A percentile compares a stretch with the other conserved stretches of the same genome.
Evolutionary conservation across 345 rosid species (phyloP).

Genomic region (Syzygium grande): DNA sequence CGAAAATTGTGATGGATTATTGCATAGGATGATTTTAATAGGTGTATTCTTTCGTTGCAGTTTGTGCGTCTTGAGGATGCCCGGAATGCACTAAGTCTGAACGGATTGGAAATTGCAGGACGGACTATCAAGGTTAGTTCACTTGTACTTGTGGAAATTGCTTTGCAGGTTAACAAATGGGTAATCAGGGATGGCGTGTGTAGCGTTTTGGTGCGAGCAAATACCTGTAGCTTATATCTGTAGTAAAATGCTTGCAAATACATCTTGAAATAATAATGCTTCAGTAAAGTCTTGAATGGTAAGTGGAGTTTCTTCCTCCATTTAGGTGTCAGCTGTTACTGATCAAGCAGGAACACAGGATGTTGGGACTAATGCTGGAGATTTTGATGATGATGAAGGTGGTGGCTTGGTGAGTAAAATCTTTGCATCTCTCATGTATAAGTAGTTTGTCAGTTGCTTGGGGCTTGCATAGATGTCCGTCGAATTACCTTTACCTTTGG

Average conservation of each 20-base stretch:
- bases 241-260: neutral
- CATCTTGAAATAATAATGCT: neutral
- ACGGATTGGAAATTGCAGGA: constrained; percentile 91
- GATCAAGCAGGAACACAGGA: constrained; percentile 72
- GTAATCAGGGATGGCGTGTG: neutral
- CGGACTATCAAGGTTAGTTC: constrained; percentile 71
- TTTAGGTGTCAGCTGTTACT: constrained; percentile 86
- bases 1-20: neutral
- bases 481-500: neutral
- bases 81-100: constrained; percentile 75
- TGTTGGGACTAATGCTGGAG: constrained; percentile 52
- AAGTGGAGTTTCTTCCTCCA: neutral
- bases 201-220: neutral
- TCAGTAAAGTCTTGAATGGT: neutral
- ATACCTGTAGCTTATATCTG: neutral
- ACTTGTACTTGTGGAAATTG: neutral
- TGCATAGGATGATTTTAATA: neutral
- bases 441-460: neutral
- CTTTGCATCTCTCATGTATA: neutral
- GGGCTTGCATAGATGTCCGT: neutral
- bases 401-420: constrained; percentile 79
- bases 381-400: constrained; percentile 97
- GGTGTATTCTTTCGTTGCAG: constrained; percentile 17
- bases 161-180: neutral
- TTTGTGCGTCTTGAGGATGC: constrained; percentile 96